Percentiles rank a stretch among this genome's conserved stretches.
These are phyloP conservation scores for Trichoderma atrobrunneum DNA, from an alignment of 2,329 filamentous ascomycete species.

Conservation along the genomic window DNA sequence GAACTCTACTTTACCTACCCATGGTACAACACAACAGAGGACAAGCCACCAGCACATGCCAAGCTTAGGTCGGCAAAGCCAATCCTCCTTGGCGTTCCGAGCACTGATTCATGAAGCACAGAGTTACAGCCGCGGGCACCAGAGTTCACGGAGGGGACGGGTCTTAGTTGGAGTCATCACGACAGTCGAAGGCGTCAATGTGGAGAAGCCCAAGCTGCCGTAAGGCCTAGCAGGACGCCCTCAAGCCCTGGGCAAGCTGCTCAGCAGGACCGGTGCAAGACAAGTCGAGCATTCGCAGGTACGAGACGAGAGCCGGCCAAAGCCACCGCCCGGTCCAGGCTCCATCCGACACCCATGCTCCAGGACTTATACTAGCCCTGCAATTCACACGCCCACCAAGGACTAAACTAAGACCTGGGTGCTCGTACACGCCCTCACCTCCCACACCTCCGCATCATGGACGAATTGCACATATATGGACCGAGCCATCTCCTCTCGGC, in stretches of 20 bases:
- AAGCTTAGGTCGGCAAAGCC: neutral
- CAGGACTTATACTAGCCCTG: neutral
- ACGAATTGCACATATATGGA: conserved; percentile 9
- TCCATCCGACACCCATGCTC: conserved; percentile 17
- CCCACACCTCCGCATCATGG: conserved; percentile 14
- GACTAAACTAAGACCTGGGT: neutral
- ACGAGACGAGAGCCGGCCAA: conserved; percentile 6
- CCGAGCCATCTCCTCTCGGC: conserved; percentile 10
- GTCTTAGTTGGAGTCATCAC: conserved; percentile 14
- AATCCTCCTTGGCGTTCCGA: neutral
- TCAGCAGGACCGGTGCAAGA: conserved; percentile 1
- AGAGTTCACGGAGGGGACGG: conserved; percentile 3
- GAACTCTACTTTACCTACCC: neutral
- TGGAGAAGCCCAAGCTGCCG: conserved; percentile 3
- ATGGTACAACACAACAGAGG: neutral
- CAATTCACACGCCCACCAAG: conserved; percentile 2
- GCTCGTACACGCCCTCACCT: conserved; percentile 1
- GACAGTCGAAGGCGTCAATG: neutral
- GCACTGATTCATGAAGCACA: neutral
- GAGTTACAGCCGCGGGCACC: neutral
- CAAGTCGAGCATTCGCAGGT: neutral
- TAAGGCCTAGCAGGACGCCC: conserved; percentile 10
- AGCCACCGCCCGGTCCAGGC: conserved; percentile 18
- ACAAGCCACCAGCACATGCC: neutral
- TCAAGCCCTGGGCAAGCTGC: neutral